Base-by-base conservation (phyloP, 371 early-diverging fungal genomes). In the Rhizopus arrhizus region DNA sequence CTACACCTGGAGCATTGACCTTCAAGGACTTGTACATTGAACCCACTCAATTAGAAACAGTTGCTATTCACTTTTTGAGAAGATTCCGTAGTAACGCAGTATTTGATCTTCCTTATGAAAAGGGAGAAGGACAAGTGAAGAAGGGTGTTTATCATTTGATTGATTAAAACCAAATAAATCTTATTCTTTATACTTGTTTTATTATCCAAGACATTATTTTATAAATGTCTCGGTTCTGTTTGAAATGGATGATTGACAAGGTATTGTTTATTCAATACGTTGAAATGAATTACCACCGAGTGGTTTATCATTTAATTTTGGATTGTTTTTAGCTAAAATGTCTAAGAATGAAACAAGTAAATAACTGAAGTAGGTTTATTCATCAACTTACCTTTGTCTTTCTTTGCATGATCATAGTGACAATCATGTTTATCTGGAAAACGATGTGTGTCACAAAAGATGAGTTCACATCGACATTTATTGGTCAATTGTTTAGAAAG, bases 11-110 rank as follows among this genome's bases (percentile, higher is more conserved):
- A 34, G 85, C 89, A 58, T 82, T 88, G 67, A 91, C 90, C 16
- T 95, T 95, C 71, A 83, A 80, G n/a, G 94, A 97, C 55, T 77
- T 95, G 54, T 89, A 88, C 48, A 89, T 97, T 68, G 76, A 86
- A 62, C 95, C 95, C 12, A 80, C 82, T 53, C 81, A 80, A 6
- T 78, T 95, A 32, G 95, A 95, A 68, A 73, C 85, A 38, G 84
- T 87, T 48, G 90, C 93, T 66, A 81, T 91, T 55, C 88, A 89
- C 53, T 95, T 87, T 79, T 82, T 93, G 64, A 85, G 92, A 79
- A 87, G 89, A 72, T 91, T 86, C 85, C 88, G 92, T 71, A 84
- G 82, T 64, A 84, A 81, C 53, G 85, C 82, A 63, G 78, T 81
- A 56, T 85, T 82, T 73, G 85, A 85, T 71, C 74, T 82, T 67